Conservation (phyloP, 306 rosid species). For the Cucurbita pepo region DNA sequence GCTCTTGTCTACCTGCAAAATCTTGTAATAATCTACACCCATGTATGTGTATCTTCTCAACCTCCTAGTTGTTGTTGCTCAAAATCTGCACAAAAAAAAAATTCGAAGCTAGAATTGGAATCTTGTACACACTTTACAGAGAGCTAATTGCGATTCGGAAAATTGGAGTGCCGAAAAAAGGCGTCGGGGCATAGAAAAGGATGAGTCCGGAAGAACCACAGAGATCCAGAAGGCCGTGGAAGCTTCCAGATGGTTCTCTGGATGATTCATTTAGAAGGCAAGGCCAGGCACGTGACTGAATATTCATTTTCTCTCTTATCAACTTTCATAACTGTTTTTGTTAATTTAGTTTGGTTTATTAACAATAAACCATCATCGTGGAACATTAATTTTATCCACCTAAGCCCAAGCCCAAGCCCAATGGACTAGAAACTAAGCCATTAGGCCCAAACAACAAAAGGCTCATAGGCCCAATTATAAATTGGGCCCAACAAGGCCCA, state of each 20-base stretch:
- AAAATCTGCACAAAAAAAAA: background rate
- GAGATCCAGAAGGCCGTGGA: constrained; percentile 33
- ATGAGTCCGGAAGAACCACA: constrained; percentile 10
- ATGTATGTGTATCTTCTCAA: constrained; percentile 8
- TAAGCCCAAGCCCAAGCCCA: background rate
- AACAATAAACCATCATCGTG: too few species aligned
- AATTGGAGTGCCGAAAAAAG: background rate
- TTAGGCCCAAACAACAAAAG: background rate
- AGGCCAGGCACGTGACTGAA: background rate
- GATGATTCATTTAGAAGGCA: background rate
- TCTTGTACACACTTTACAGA: background rate
- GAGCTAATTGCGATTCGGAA: background rate
- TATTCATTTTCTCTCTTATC: background rate
- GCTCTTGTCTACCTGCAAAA: constrained; percentile 58
- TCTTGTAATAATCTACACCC: constrained; percentile 74
- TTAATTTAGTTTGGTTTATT: too few species aligned
- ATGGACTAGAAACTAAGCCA: background rate
- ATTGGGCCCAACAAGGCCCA: background rate
- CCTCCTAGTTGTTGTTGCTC: background rate
- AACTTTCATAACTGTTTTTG: too few species aligned
- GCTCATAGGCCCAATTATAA: background rate
- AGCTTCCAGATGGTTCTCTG: constrained; percentile 26
- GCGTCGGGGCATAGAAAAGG: constrained; percentile 6
- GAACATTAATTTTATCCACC: too few species aligned
- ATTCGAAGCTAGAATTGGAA: background rate